phyloP scores from a whole-genome alignment of 768 basidiomycete species.

The Boletus pseudopeckii region DNA sequence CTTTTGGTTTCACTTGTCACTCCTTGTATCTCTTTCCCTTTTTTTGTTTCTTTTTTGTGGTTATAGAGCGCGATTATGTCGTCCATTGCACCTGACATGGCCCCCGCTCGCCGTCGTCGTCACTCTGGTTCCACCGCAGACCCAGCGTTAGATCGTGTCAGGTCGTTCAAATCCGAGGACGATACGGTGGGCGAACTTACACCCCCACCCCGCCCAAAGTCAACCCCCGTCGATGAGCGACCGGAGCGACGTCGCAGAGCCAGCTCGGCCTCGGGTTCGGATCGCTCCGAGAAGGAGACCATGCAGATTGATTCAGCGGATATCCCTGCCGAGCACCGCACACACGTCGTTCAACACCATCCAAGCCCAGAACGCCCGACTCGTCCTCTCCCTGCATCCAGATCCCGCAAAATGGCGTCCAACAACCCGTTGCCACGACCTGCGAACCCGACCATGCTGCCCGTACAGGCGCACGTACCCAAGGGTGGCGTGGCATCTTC shows the following conservation, averaged over 20 bases:
- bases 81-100: constrained; percentile 11
- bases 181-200: constrained; percentile 28
- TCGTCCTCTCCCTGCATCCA: constrained; percentile 56
- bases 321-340: not conserved
- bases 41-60: not conserved
- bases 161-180: constrained; percentile 18
- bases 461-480: constrained; percentile 75
- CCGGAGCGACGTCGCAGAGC: constrained; percentile 46
- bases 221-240: constrained; percentile 63
- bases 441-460: constrained; percentile 77
- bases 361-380: constrained; percentile 52
- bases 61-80: constrained; percentile 12
- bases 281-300: constrained; percentile 33
- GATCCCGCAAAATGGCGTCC: constrained; percentile 51
- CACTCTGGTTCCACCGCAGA: constrained; percentile 55
- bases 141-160: constrained; percentile 25
- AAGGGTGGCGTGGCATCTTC: constrained; percentile 48
- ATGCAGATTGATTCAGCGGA: constrained; percentile 29
- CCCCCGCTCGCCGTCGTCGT: constrained; percentile 48
- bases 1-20: not conserved
- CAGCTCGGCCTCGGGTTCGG: constrained; percentile 36
- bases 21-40: not conserved
- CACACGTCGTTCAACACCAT: constrained; percentile 3
- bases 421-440: constrained; percentile 46
- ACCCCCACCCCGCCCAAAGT: constrained; percentile 70